These are phyloP conservation scores for Blastobotrys buckinghamii DNA, from an alignment of 1,139 yeast genomes.

Conservation along the genomic window DNA sequence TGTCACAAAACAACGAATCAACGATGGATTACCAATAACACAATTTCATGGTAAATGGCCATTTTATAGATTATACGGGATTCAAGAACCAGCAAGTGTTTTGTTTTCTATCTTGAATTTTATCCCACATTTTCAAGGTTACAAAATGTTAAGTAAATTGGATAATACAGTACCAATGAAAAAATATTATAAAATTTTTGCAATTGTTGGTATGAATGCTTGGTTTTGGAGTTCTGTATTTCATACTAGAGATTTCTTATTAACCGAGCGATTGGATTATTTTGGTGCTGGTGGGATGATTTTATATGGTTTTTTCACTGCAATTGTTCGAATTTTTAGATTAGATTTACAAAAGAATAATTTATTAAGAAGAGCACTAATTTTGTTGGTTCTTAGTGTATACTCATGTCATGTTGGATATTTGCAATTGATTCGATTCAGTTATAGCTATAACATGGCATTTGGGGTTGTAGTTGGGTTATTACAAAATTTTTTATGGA, in stretches of 20 bases:
- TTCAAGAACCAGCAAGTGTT: conserved; percentile 82
- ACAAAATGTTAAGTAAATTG: conserved; percentile 33
- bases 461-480: conserved; percentile 79
- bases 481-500: conserved; percentile 58
- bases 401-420: conserved; percentile 63
- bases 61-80: conserved; percentile 61
- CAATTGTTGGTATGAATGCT: conserved; percentile 70
- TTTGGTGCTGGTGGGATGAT: conserved; percentile 91
- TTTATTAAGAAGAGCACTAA: conserved; percentile 34
- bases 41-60: conserved; percentile 99
- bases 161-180: conserved; percentile 29
- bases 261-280: conserved; percentile 85
- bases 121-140: conserved; percentile 65
- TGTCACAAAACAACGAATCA: conserved; percentile 52
- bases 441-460: conserved; percentile 89
- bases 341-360: conserved; percentile 42
- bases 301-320: conserved; percentile 66
- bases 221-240: conserved; percentile 84
- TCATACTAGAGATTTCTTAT: conserved; percentile 73
- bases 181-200: conserved; percentile 41
- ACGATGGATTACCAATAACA: conserved; percentile 45
- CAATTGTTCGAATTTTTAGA: conserved; percentile 52
- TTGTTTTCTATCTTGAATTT: conserved; percentile 76
- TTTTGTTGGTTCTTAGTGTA: conserved; percentile 41
- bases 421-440: conserved; percentile 64